These are phyloP conservation scores for Rhinocladiella mackenziei DNA, from an alignment of 2,329 filamentous ascomycete genomes.

Conservation along the genomic window DNA sequence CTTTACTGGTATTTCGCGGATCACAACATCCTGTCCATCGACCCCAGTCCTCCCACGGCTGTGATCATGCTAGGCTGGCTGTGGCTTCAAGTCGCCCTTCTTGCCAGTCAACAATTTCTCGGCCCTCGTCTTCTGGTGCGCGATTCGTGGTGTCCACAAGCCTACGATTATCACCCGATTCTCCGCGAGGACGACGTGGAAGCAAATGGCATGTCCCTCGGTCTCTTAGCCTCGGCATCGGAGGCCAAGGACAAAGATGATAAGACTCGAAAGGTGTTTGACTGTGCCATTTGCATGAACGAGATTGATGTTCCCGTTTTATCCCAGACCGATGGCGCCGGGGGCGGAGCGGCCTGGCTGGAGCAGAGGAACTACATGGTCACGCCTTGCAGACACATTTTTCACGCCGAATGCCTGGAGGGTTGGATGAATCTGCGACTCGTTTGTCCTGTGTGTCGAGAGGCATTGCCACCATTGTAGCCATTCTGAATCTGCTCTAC, in stretches of 20 bases:
- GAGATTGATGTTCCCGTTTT: conserved; percentile 84
- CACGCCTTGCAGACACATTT: conserved; percentile 92
- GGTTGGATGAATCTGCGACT: conserved; percentile 93
- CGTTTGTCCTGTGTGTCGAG: conserved; percentile 92
- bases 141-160: conserved; percentile 59
- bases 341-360: conserved; percentile 55
- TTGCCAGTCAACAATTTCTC: conserved; percentile 78
- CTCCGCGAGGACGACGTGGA: conserved; percentile 72
- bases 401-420: conserved; percentile 86
- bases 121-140: conserved; percentile 85
- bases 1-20: conserved; percentile 77
- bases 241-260: conserved; percentile 34
- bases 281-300: conserved; percentile 95
- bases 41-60: conserved; percentile 64
- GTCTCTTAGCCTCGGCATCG: conserved; percentile 54
- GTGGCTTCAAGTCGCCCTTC: conserved; percentile 75
- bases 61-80: conserved; percentile 68
- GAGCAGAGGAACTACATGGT: conserved; percentile 89
- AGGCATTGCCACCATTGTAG: conserved; percentile 77
- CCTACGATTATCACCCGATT: conserved; percentile 91
- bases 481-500: conserved; percentile 39
- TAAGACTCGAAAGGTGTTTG: conserved; percentile 62
- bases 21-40: conserved; percentile 77
- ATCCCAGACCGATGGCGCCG: conserved; percentile 43
- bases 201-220: conserved; percentile 71